Conservation (phyloP, 495 filamentous ascomycete species). For the Mycothermus thermophilus region DNA sequence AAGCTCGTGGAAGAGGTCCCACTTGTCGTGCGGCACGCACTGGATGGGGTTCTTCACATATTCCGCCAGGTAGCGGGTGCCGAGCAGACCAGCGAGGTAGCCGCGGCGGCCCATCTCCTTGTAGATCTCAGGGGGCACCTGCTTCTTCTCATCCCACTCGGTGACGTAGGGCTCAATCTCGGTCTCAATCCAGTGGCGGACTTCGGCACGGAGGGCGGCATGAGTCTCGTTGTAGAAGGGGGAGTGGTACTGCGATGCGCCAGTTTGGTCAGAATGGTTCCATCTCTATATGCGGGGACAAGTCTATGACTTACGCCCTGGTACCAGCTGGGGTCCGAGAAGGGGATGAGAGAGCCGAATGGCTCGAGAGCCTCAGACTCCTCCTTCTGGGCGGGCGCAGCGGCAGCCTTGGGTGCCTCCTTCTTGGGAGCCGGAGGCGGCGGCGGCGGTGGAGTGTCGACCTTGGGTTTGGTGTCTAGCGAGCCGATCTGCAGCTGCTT, state of each 20-base stretch:
- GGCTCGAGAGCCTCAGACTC: constrained; percentile 62
- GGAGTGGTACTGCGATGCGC: constrained; percentile 66
- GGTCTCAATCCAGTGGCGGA: constrained; percentile 79
- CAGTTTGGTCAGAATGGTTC: not conserved
- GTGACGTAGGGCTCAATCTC: constrained; percentile 84
- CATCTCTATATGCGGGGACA: not conserved
- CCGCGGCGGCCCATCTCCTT: constrained; percentile 88
- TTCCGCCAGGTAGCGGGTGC: constrained; percentile 63
- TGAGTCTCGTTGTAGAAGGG: constrained; percentile 93
- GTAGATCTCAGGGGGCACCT: constrained; percentile 77
- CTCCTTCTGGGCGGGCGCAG: constrained; percentile 37
- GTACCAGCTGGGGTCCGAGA: constrained; percentile 89
- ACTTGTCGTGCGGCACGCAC: constrained; percentile 72
- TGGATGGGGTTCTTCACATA: constrained; percentile 55
- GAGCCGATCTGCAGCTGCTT: constrained; percentile 77
- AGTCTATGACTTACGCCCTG: constrained; percentile 56
- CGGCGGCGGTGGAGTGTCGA: constrained; percentile 38
- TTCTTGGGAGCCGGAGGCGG: constrained; percentile 41
- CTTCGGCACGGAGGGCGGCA: constrained; percentile 74
- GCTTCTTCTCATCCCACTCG: constrained; percentile 93
- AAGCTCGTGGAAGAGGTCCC: constrained; percentile 98
- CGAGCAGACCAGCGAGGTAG: constrained; percentile 81
- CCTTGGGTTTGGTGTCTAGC: constrained; percentile 67
- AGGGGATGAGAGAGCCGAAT: constrained; percentile 78
- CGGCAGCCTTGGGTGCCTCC: constrained; percentile 34